Evolutionary conservation across 2,329 filamentous ascomycete species (phyloP).

Genomic region (Volutella citrinella): DNA sequence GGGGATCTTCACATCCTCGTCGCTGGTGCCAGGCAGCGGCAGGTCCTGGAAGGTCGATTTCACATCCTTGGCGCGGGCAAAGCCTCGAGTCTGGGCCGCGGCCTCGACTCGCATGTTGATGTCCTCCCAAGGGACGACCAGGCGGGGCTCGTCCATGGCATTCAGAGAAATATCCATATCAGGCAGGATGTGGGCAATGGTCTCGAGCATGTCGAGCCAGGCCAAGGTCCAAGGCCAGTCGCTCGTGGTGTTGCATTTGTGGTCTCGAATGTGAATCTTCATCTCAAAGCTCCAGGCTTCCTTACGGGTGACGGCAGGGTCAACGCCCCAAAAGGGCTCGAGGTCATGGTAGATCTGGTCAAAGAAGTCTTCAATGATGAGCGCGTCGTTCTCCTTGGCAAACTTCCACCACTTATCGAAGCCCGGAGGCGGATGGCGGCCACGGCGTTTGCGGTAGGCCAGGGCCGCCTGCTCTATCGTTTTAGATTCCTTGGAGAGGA

Average conservation of each 20-base stretch:
- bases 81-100: conserved; percentile 45
- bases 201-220: conserved; percentile 52
- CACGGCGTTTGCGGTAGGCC: conserved; percentile 55
- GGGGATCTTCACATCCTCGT: conserved; percentile 31
- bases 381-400: conserved; percentile 47
- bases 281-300: conserved; percentile 56
- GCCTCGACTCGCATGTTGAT: conserved; percentile 52
- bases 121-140: conserved; percentile 63
- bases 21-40: conserved; percentile 34
- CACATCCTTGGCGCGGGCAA: conserved; percentile 43
- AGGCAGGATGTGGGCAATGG: conserved; percentile 54
- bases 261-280: conserved; percentile 56
- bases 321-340: conserved; percentile 54
- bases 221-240: conserved; percentile 59
- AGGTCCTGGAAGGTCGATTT: conserved; percentile 42
- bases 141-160: conserved; percentile 63
- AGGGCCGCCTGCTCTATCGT: conserved; percentile 53
- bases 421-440: conserved; percentile 60
- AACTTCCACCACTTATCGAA: conserved; percentile 61
- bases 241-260: conserved; percentile 47
- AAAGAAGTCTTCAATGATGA: conserved; percentile 63
- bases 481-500: conserved; percentile 43
- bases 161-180: conserved; percentile 69
- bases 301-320: conserved; percentile 45
- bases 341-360: conserved; percentile 62